phyloP scores from a whole-genome alignment of 345 rosid genomes.

The Salix arbutifolia region DNA sequence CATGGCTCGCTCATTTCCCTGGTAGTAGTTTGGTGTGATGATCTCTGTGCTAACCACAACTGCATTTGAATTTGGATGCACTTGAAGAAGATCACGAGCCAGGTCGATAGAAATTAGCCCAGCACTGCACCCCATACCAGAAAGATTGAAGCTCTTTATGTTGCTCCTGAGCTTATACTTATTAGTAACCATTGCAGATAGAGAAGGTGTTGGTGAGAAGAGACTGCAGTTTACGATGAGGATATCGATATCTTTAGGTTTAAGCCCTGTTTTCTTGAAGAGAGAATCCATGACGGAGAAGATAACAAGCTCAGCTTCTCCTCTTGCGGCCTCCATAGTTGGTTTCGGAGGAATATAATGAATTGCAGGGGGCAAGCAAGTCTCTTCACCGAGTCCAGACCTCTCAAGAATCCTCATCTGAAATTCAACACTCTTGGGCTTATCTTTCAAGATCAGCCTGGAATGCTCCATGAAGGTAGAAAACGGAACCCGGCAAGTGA shows the following conservation, averaged over 20 bases:
- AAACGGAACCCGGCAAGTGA: slow-evolving; percentile 42
- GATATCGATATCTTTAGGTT: slow-evolving; percentile 48
- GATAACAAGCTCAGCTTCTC: slow-evolving; percentile 42
- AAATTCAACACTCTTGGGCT: slow-evolving; percentile 45
- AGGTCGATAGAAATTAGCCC: slow-evolving; percentile 49
- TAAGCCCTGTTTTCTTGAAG: slow-evolving; percentile 36
- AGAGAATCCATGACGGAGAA: slow-evolving; percentile 42
- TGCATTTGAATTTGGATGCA: slow-evolving; percentile 46
- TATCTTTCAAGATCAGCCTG: slow-evolving; percentile 37
- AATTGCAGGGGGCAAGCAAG: slow-evolving; percentile 44
- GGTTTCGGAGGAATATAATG: slow-evolving; percentile 42
- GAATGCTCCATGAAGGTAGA: slow-evolving; percentile 46
- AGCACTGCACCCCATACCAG: slow-evolving; percentile 69
- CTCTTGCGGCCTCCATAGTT: slow-evolving; percentile 28
- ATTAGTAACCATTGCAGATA: slow-evolving; percentile 51
- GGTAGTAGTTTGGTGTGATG: slow-evolving; percentile 43
- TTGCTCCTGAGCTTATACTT: slow-evolving; percentile 57
- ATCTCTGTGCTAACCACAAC: slow-evolving; percentile 51
- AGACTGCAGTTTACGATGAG: slow-evolving; percentile 50
- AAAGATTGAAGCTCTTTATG: slow-evolving; percentile 55
- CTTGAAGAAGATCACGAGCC: slow-evolving; percentile 54
- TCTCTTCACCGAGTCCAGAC: slow-evolving; percentile 58
- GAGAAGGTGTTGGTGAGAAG: slow-evolving; percentile 55
- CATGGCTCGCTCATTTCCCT: slow-evolving; percentile 56
- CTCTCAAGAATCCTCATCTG: slow-evolving; percentile 44